Percentiles rank a stretch among this genome's conserved stretches.
These are phyloP conservation scores for Pseudogymnoascus sp. DNA, from an alignment of 2,329 filamentous ascomycete species.

Conservation along the genomic window DNA sequence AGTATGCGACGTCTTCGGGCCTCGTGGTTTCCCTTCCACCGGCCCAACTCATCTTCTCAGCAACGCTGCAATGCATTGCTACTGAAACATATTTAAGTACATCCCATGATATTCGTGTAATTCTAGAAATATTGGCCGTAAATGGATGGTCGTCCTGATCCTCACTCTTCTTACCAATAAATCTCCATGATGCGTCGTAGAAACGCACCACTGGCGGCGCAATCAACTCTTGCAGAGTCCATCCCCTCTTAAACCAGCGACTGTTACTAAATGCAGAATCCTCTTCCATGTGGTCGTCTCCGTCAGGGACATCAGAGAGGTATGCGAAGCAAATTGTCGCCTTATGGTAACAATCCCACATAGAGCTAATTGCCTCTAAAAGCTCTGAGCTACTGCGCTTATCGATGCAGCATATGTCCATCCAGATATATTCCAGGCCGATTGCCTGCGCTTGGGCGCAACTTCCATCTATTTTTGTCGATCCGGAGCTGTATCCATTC, in stretches of 20 bases:
- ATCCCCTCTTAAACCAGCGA: conserved; percentile 15
- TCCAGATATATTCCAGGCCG: neutral
- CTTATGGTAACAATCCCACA: conserved; percentile 9
- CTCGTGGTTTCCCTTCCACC: conserved; percentile 28
- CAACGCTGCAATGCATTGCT: conserved; percentile 16
- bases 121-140: neutral
- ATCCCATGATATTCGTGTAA: neutral
- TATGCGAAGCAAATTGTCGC: conserved; percentile 10
- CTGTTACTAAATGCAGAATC: neutral
- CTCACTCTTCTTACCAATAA: neutral
- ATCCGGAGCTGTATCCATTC: neutral
- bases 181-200: conserved; percentile 1
- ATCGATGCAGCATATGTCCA: conserved; percentile 12
- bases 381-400: conserved; percentile 11
- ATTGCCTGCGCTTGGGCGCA: neutral
- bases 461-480: neutral
- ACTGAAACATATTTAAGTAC: neutral
- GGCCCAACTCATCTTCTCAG: conserved; percentile 36
- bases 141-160: neutral
- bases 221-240: conserved; percentile 15
- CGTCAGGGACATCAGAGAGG: conserved; percentile 7
- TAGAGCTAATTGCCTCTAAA: conserved; percentile 10
- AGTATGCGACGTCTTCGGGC: conserved; percentile 37
- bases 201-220: conserved; percentile 11
- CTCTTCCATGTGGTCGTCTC: neutral